These are phyloP conservation scores for Dimargaris xerosporica DNA, from an alignment of 192 early-diverging fungal genomes.

Conservation along the genomic window DNA sequence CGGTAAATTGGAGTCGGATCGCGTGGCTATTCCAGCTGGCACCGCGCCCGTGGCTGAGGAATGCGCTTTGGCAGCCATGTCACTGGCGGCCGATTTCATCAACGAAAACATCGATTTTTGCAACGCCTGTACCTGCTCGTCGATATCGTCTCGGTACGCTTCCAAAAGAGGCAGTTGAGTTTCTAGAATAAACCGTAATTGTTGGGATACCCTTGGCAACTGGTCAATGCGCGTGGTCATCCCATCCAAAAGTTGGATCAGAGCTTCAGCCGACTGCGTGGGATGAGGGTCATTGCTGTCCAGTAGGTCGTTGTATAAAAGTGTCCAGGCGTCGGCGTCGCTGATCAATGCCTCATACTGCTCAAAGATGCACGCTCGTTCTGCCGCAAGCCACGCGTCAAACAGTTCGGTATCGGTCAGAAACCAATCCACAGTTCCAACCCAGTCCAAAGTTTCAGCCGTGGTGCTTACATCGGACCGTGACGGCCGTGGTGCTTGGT, in stretches of 20 bases:
- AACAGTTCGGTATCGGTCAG: conserved; percentile 38
- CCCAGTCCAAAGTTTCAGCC: conserved; percentile 16
- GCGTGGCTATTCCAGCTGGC: background rate
- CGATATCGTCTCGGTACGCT: conserved; percentile 33
- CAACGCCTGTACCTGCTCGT: conserved; percentile 4
- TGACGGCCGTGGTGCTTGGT: conserved; percentile 18
- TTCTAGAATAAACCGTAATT: conserved; percentile 37
- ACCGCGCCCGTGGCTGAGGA: background rate
- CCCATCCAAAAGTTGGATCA: conserved; percentile 43
- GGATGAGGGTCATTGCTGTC: conserved; percentile 36
- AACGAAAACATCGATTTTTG: conserved; percentile 1
- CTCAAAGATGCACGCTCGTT: conserved; percentile 38
- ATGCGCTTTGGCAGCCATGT: conserved; percentile 6
- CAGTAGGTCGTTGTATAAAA: conserved; percentile 32
- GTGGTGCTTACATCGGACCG: background rate
- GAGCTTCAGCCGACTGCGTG: conserved; percentile 40
- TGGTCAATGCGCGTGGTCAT: conserved; percentile 42
- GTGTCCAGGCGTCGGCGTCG: conserved; percentile 43
- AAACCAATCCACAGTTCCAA: conserved; percentile 31
- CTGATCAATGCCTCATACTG: conserved; percentile 47
- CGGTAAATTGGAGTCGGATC: background rate
- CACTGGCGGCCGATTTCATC: background rate
- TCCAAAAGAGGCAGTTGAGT: conserved; percentile 46
- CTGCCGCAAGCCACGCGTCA: conserved; percentile 51
- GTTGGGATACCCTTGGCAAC: conserved; percentile 39